phyloP scores from a whole-genome alignment of 1,284 basidiomycete genomes.

The Trichosporon asahii region DNA sequence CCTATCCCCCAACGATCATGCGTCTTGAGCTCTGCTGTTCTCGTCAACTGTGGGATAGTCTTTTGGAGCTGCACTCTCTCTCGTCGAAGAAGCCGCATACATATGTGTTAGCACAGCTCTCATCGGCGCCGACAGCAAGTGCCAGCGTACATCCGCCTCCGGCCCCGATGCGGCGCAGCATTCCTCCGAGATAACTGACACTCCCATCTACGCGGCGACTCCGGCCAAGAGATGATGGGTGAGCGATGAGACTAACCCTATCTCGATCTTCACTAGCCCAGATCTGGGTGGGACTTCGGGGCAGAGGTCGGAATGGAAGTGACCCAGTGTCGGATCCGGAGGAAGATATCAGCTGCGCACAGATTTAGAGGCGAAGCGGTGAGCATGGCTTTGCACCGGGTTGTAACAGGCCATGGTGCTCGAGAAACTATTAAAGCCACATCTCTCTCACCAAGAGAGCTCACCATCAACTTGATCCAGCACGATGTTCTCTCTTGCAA shows the following conservation, averaged over 20 bases:
- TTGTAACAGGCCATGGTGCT: background rate
- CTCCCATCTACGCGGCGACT: no score
- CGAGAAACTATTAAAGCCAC: background rate
- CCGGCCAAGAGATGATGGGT: no score
- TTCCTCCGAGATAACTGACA: background rate
- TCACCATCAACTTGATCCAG: no score
- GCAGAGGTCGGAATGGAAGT: background rate
- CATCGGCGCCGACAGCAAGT: background rate
- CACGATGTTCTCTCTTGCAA: background rate
- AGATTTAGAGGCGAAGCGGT: background rate
- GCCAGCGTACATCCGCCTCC: background rate
- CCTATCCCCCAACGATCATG: background rate
- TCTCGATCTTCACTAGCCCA: no score
- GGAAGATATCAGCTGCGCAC: no score
- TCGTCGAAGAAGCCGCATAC: no score
- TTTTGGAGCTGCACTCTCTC: no score
- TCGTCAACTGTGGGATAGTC: no score
- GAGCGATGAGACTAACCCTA: no score
- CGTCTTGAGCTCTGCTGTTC: no score
- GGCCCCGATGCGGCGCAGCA: background rate
- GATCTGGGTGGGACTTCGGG: background rate
- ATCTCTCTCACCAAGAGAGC: background rate
- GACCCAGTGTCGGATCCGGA: background rate
- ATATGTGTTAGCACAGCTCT: background rate
- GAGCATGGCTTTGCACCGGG: background rate